These are phyloP conservation scores for Agaricus sinodeliciosus DNA, from an alignment of 768 basidiomycete species.

Conservation along the genomic window DNA sequence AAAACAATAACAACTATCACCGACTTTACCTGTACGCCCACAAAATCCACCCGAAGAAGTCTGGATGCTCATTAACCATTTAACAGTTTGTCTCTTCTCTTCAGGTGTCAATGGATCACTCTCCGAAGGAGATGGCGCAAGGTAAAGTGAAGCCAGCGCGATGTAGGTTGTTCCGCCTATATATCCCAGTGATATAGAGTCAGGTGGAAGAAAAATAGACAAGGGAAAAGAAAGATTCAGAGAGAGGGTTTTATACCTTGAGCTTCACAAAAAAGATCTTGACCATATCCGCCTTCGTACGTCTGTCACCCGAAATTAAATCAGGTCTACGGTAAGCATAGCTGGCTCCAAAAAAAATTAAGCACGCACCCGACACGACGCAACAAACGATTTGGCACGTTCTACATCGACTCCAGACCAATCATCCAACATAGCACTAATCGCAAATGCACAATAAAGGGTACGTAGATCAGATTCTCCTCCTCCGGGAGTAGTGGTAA, in stretches of 20 bases:
- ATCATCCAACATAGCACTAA: conserved; percentile 72
- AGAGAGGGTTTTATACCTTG: conserved; percentile 47
- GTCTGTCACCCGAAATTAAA: conserved; percentile 39
- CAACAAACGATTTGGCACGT: conserved; percentile 57
- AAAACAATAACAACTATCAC: conserved; percentile 95
- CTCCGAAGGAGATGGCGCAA: conserved; percentile 30
- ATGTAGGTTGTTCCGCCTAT: conserved; percentile 93
- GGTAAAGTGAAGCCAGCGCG: conserved; percentile 67
- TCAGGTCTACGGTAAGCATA: background rate
- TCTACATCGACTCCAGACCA: conserved; percentile 69
- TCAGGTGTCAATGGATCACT: conserved; percentile 22
- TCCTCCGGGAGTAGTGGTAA: conserved; percentile 59
- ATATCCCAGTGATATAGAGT: background rate
- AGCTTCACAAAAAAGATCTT: conserved; percentile 75
- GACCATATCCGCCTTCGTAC: conserved; percentile 91
- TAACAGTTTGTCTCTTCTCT: conserved; percentile 50
- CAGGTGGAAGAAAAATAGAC: background rate
- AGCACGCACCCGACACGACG: conserved; percentile 59
- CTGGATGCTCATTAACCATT: conserved; percentile 79
- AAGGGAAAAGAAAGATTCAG: background rate
- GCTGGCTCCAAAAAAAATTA: background rate
- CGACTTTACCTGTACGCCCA: conserved; percentile 81
- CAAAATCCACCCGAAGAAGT: conserved; percentile 69
- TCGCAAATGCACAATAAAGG: conserved; percentile 81
- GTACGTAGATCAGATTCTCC: conserved; percentile 79